These are phyloP conservation scores for Aureobasidium sp. DNA, from an alignment of 2,329 filamentous ascomycete species.

Conservation along the genomic window DNA sequence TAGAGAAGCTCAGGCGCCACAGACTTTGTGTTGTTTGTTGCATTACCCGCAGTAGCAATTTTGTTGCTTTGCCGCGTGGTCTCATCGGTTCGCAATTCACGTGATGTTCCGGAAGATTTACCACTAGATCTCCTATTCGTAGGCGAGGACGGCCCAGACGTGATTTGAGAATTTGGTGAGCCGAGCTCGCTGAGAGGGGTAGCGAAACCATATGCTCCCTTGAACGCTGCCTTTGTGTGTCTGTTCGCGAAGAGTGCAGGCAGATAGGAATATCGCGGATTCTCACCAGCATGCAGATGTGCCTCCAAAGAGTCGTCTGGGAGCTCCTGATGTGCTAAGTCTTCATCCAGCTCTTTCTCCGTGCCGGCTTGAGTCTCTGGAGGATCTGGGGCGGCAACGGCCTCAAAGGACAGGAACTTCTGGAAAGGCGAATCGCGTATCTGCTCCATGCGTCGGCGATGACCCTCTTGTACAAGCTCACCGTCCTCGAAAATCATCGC, in stretches of 20 bases:
- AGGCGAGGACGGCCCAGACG: not conserved
- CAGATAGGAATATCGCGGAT: slow-evolving; percentile 23
- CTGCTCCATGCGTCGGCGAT: slow-evolving; percentile 48
- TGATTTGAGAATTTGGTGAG: not conserved
- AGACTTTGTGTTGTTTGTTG: not conserved
- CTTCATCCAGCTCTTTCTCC: not conserved
- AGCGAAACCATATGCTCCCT: slow-evolving; percentile 3
- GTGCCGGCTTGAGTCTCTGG: not conserved
- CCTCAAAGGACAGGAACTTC: slow-evolving; percentile 21
- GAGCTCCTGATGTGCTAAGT: not conserved
- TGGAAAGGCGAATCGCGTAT: slow-evolving; percentile 27
- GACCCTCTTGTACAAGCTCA: slow-evolving; percentile 61
- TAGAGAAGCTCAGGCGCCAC: slow-evolving; percentile 18
- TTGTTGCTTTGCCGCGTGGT: not conserved
- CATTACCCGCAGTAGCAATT: not conserved
- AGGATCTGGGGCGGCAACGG: not conserved
- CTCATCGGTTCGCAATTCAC: not conserved
- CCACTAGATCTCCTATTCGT: not conserved
- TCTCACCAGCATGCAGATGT: slow-evolving; percentile 24
- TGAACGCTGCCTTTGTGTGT: slow-evolving; percentile 9
- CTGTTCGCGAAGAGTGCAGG: slow-evolving; percentile 21
- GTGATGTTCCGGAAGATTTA: not conserved
- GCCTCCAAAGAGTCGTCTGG: slow-evolving; percentile 24
- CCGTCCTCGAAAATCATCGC: slow-evolving; percentile 73
- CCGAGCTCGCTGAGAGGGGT: not conserved